These are phyloP conservation scores for Carex sylvatica DNA, from an alignment of 202 grass and related monocot genomes.

Conservation along the genomic window DNA sequence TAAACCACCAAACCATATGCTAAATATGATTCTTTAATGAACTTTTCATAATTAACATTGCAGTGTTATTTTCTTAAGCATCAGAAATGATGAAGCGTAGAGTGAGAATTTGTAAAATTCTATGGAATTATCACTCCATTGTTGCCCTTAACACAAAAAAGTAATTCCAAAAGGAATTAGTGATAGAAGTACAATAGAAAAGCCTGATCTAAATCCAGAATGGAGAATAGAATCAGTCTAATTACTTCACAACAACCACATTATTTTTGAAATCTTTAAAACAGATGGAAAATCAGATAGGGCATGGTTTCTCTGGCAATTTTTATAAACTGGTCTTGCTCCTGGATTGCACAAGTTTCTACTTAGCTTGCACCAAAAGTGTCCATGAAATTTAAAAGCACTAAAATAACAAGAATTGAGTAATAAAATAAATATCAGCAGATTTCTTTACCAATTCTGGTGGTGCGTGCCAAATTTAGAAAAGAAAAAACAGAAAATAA, in stretches of 20 bases:
- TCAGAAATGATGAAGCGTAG: neutral
- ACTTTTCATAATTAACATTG: neutral
- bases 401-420: neutral
- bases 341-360: neutral
- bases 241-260: neutral
- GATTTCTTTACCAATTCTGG: neutral
- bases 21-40: neutral
- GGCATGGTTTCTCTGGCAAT: neutral
- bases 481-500: neutral
- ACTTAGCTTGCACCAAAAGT: neutral
- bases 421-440: neutral
- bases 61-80: neutral
- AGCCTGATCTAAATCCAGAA: neutral
- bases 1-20: neutral
- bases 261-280: neutral
- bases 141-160: neutral
- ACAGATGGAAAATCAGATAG: neutral
- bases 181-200: neutral
- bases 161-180: neutral
- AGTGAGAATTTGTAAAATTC: neutral
- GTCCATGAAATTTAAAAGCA: neutral
- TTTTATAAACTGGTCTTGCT: neutral
- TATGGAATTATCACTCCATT: neutral
- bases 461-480: conserved; percentile 8
- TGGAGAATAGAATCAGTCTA: neutral